Base-by-base conservation (phyloP, 2,329 filamentous ascomycete species). In the Monosporascus sp. region DNA sequence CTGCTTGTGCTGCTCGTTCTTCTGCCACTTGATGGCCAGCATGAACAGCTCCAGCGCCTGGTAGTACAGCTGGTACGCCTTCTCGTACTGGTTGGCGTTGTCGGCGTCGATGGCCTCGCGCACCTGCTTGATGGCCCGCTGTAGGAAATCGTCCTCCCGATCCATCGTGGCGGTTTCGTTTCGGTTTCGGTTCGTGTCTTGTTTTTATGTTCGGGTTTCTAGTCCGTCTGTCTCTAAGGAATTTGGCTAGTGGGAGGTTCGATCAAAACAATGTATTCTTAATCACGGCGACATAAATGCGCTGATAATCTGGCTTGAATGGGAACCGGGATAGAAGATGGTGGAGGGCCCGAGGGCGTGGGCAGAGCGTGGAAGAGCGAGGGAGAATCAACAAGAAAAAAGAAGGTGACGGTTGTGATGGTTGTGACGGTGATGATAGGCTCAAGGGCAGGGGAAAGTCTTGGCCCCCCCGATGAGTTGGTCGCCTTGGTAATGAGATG, bases 21-120 rank as follows among this genome's bases (percentile, higher is more conserved):
- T 99, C 78, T 99, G 94, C 93, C 93, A 99, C 79, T 99, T 99
- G 56, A 99, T 81, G 37, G 94, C 94, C 57, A 97, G 88, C 89
- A 99, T 96, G 79, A 97, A 99, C 54, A 97, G 85, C 75, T 99
- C 93, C 63, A 99, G 88, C 50, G 93, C 87, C 63, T 91, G 87
- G 78, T 96, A 97, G 82, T 99, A 99, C 58, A 88, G 81, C 69
- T 96, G 89, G 72, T 97, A 97, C 53, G 94, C 94, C 73, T 95
- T 93, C 66, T 97, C 91, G 75, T 99, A 99, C 70, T 97, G 91
- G 70, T 91, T 92, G 46, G 89, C 88, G 62, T 93, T 96, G 77
- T 99, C 94, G 65, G 89, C 86, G 71, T 96, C 92, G 77, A 99
- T 97, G 63, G 94, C 94, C 74, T 96, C 95, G 75, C 96, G 96